Evolutionary conservation across 352 stramenopile genomes (phyloP), one percentile per base, ranked within the genome.

Genomic region (Blastocystis sp.): DNA sequence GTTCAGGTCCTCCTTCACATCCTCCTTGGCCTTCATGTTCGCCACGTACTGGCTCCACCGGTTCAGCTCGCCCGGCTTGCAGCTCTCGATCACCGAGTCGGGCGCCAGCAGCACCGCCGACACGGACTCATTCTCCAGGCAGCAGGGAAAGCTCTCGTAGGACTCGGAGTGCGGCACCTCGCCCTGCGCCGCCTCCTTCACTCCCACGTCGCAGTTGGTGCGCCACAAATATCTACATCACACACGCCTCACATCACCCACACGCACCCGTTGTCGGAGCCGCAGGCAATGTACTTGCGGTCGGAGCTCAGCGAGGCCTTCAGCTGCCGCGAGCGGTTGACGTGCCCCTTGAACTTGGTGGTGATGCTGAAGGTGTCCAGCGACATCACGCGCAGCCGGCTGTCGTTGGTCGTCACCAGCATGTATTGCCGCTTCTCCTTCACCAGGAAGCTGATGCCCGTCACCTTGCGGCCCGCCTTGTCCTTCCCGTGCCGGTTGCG

Each of bases 351-450:
- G 52, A 78, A 90, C 71, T 90, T 92, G 34, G 84, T 87, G 40
- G 91, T 59, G 9, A 90, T 70, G 38, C 77, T 89, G 70, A 91
- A 92, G 64, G 91, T 90, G 71, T 92, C 90, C 19, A 92, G 81
- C 41, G 89, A 89, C 52, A 90, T 90, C n/a, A 92, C 41, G 38
- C 91, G 89, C 34, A 92, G 84, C 62, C 91, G 78, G 28, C 89
- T 91, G 81, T 92, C 91, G 81, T 92, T 92, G 11, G 91, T 92
- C 2, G 90, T 91, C 40, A 92, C 89, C 61, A 92, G 82, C 78
- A 92, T 90, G 67, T 78, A 89, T 87, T 89, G 66, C 34, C n/a
- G 5, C 34, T 82, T 48, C 17, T 89, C 28, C 21, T 70, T 89
- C 76, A 69, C 86, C 14, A 91, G 40, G 88, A 92, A 92, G n/a